Percentiles rank a stretch among this genome's conserved stretches.
These are phyloP conservation scores for Hypoxylon perforatum DNA, from an alignment of 495 filamentous ascomycete genomes.

Conservation along the genomic window DNA sequence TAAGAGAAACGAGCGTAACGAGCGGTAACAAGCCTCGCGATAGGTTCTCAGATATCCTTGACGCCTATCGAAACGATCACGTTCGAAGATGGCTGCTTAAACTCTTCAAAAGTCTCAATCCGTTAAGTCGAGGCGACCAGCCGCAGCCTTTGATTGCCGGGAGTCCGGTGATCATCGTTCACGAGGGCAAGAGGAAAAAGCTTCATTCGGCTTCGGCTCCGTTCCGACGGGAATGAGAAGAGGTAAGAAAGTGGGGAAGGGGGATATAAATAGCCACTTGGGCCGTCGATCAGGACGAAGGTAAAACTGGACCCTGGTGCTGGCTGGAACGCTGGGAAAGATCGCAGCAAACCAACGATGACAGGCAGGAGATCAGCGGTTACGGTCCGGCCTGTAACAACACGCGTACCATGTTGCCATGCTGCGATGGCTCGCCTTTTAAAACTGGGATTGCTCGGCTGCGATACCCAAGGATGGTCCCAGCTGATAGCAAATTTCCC, in stretches of 20 bases:
- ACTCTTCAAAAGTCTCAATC: conserved; percentile 6
- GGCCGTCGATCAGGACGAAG: conserved; percentile 40
- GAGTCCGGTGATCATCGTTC: conserved; percentile 31
- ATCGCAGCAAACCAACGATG: conserved; percentile 35
- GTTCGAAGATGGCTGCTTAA: conserved; percentile 6
- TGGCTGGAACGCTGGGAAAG: conserved; percentile 28
- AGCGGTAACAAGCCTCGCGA: background rate
- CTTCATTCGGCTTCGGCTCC: conserved; percentile 45
- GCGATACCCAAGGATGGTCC: conserved; percentile 31
- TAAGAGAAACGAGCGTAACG: background rate
- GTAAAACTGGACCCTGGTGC: conserved; percentile 41
- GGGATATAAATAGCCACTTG: conserved; percentile 42
- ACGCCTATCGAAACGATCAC: conserved; percentile 14
- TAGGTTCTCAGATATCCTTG: background rate
- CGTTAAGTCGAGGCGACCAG: conserved; percentile 15
- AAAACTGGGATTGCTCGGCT: conserved; percentile 28
- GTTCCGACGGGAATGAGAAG: conserved; percentile 42
- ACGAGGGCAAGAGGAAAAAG: conserved; percentile 8
- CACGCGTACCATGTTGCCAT: background rate
- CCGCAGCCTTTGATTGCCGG: conserved; percentile 18
- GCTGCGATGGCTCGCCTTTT: conserved; percentile 9
- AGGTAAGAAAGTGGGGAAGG: conserved; percentile 18
- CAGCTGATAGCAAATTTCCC: conserved; percentile 6
- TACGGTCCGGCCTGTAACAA: conserved; percentile 26
- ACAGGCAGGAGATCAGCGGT: conserved; percentile 43